Evolutionary conservation across 2,329 filamentous ascomycete species (phyloP), one percentile per base, ranked within the genome.

Genomic region (Penicillium glabrum): DNA sequence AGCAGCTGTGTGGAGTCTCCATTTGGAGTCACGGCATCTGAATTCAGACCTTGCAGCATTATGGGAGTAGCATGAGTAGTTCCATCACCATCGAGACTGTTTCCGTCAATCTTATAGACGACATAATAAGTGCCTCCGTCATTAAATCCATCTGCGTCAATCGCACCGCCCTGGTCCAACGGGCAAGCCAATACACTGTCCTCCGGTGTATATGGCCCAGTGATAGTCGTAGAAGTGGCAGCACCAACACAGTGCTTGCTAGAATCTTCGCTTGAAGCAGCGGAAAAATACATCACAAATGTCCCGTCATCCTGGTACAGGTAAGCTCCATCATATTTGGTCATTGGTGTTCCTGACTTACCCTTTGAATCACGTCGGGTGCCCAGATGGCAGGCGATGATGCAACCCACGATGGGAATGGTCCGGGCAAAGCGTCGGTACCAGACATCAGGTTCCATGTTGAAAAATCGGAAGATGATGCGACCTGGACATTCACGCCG

Each of bases 31-130:
- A 78, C 64, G 5, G 82, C 83, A 62, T 85, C 78, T 2, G 69
- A 62, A 11, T 70, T 69, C 10, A 86, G 77, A 51, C 78, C 71
- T 61, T 86, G 84, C 23, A 87, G 74, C 73, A 85, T 79, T 58
- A 87, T 79, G 0, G 85, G 83, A 39, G 85, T 87, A 14, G 74
- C 55, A 11, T 70, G 68, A 16, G 76, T 70, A n/a, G 68, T 75
- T 8, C 76, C 76, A 35, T 75, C 73, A n/a, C 66, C 63, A 27
- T 74, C 69, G 27, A 80, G 70, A 49, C 75, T 74, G 69, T 86
- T 87, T 19, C 85, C 85, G 64, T 88, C 85, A 29, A 87, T 73
- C 69, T 88, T 88, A 72, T 86, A 88, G 19, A 82, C 72, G 8
- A 87, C 75, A 64, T 85, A 87, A n/a, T 78, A 77, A 35, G 68